A percentile compares a stretch with the other conserved stretches of the same genome.
These are phyloP conservation scores for Marasmius sp. DNA, from an alignment of 1,284 basidiomycete species.

Conservation along the genomic window DNA sequence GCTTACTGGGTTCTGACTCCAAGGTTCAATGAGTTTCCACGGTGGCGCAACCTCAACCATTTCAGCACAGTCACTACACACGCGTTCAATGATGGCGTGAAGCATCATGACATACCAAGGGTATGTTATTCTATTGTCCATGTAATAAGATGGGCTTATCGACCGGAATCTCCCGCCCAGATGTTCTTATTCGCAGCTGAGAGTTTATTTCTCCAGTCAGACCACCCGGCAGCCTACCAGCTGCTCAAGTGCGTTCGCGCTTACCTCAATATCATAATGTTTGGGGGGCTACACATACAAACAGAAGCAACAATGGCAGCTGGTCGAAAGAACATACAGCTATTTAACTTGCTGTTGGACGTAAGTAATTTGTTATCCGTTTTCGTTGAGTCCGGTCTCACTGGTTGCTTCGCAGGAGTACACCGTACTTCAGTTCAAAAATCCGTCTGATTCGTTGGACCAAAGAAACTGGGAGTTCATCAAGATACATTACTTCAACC, in stretches of 20 bases:
- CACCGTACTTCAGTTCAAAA: too few species aligned
- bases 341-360: neutral
- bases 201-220: neutral
- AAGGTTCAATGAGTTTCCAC: conserved; percentile 28
- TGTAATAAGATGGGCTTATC: neutral
- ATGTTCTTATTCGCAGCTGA: conserved; percentile 8
- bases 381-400: too few species aligned
- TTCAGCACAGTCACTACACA: conserved; percentile 29
- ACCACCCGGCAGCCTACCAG: conserved; percentile 1
- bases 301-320: neutral
- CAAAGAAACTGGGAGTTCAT: conserved; percentile 16
- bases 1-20: neutral
- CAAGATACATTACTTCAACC: conserved; percentile 20
- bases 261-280: conserved; percentile 9
- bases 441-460: too few species aligned
- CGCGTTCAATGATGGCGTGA: conserved; percentile 35
- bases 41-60: conserved; percentile 36
- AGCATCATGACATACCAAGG: conserved; percentile 36
- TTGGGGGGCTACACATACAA: conserved; percentile 3
- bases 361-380: neutral
- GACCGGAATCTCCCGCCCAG: neutral
- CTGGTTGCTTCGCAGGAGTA: too few species aligned
- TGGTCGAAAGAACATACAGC: neutral
- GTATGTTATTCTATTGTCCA: neutral
- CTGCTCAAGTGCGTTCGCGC: conserved; percentile 2